Evolutionary conservation across 2,329 filamentous ascomycete genomes (phyloP), one percentile per base, ranked within the genome.

Genomic region (Setomelanomma holmii): DNA sequence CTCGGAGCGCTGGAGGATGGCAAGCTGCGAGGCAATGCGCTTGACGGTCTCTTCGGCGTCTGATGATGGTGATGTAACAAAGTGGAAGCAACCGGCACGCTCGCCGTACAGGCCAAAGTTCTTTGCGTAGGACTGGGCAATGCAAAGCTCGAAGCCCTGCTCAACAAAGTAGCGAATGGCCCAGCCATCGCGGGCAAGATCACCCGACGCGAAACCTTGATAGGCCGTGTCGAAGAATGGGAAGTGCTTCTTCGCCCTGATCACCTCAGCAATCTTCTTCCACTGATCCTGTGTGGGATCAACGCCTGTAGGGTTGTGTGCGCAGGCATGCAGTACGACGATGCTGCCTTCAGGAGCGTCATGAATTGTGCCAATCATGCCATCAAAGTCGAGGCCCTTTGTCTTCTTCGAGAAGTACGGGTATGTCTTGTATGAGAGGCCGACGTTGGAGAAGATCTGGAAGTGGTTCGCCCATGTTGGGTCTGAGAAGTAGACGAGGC

Each of bases 381-480:
- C 93, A 54, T 89, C 86, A 70, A 96, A 93, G 78, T 98, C 92
- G 45, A 99, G 87, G 43, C 91, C 93, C 75, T 91, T 93, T 61
- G 93, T 96, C 73, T 89, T 75, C 74, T 91, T 86, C 75, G 87
- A 88, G 80, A 96, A 99, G 83, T 99, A 99, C 43, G 93, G 95
- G 80, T 99, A 99, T 61, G 86, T 86, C 64, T 88, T 88, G 67
- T 91, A 85, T 27, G 86, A 80, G 23, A 98, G 82, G 66, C 85
- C 83, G 71, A 97, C 92, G 73, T 98, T 98, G 77, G 82, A 85
- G 81, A 99, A 96, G 82, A 99, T 97, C 78, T 98, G 95, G 80
- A 96, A 88, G 86, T 99, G 95, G 81, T 99, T 99, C 64, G 90
- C 92, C 95, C 95, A 99, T 56, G 95, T 99, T 46, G 95, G 95